Conservation (phyloP, 2,329 filamentous ascomycete genomes). For the Xylariaceae sp. region DNA sequence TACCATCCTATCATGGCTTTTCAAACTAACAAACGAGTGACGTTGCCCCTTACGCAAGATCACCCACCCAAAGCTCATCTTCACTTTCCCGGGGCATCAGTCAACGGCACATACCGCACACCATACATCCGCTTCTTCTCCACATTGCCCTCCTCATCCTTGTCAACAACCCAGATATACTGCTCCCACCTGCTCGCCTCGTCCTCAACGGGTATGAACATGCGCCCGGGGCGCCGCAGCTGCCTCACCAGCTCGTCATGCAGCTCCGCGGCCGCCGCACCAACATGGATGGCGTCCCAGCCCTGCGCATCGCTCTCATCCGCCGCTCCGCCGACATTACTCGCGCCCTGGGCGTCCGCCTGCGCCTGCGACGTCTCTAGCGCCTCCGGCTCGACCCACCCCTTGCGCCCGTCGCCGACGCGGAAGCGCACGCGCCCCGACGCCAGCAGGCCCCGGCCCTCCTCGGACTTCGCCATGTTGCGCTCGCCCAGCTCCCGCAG, state of each 20-base stretch:
- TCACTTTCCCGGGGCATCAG: slow-evolving; percentile 63
- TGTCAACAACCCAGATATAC: slow-evolving; percentile 76
- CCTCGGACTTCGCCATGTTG: slow-evolving; percentile 69
- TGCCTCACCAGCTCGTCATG: slow-evolving; percentile 78
- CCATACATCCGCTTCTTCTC: slow-evolving; percentile 68
- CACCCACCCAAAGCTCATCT: not conserved
- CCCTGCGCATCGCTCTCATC: slow-evolving; percentile 44
- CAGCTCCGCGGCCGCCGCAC: slow-evolving; percentile 78
- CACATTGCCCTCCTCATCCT: slow-evolving; percentile 68
- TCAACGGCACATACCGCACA: slow-evolving; percentile 79
- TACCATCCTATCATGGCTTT: too few relatives aligned
- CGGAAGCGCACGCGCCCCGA: slow-evolving; percentile 73
- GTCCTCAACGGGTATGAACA: slow-evolving; percentile 79
- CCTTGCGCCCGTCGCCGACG: slow-evolving; percentile 74
- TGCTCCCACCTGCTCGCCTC: slow-evolving; percentile 54
- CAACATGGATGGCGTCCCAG: slow-evolving; percentile 96
- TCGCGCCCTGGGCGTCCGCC: slow-evolving; percentile 42
- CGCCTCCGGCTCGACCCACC: slow-evolving; percentile 56
- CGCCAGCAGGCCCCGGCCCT: slow-evolving; percentile 65
- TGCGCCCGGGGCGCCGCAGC: slow-evolving; percentile 75
- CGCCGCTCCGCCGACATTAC: slow-evolving; percentile 50
- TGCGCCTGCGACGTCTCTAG: slow-evolving; percentile 28
- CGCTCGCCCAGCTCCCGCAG: slow-evolving; percentile 65
- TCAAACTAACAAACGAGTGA: too few relatives aligned
- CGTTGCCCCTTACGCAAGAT: too few relatives aligned